A percentile compares a stretch with the other conserved stretches of the same genome.
Conservation (phyloP, 2,329 filamentous ascomycete species). For the Elsinoe australis region DNA sequence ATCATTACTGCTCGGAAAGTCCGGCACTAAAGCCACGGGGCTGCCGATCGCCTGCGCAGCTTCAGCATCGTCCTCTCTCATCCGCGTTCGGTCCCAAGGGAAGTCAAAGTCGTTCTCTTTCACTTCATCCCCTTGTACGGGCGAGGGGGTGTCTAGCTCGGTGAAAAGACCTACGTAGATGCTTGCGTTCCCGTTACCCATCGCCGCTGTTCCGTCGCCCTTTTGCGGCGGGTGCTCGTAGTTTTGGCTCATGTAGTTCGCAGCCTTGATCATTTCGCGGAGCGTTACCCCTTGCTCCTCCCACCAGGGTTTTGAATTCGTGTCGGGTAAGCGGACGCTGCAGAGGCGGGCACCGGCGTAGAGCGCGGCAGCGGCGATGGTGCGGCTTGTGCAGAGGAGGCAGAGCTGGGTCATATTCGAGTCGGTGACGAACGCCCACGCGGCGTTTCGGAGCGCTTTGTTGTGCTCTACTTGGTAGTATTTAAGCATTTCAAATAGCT, state of each 20-base stretch:
- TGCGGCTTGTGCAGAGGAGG: slow-evolving; percentile 67
- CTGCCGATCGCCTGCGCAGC: slow-evolving; percentile 23
- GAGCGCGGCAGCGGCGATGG: slow-evolving; percentile 76
- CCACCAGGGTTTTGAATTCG: slow-evolving; percentile 82
- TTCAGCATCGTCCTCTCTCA: slow-evolving; percentile 29
- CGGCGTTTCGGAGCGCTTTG: slow-evolving; percentile 72
- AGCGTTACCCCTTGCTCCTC: slow-evolving; percentile 64
- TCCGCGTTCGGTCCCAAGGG: slow-evolving; percentile 28
- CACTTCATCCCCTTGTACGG: slow-evolving; percentile 17
- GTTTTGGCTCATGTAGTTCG: slow-evolving; percentile 61
- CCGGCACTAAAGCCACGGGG: slow-evolving; percentile 3
- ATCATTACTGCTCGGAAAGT: slow-evolving; percentile 16
- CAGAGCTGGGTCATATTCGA: slow-evolving; percentile 77
- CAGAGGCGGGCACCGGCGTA: slow-evolving; percentile 78
- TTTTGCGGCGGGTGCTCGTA: slow-evolving; percentile 38
- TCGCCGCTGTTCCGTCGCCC: slow-evolving; percentile 23
- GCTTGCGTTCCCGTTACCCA: slow-evolving; percentile 31
- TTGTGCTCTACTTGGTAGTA: slow-evolving; percentile 68
- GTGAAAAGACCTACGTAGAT: slow-evolving; percentile 41
- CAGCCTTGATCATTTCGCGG: slow-evolving; percentile 61
- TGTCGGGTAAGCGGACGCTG: slow-evolving; percentile 62
- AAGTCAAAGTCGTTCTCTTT: slow-evolving; percentile 20
- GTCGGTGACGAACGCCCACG: slow-evolving; percentile 93
- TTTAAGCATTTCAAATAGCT: slow-evolving; percentile 72
- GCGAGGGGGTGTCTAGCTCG: slow-evolving; percentile 13